phyloP scores from a whole-genome alignment of 371 early-diverging fungal genomes.

The Mucor irregularis region DNA sequence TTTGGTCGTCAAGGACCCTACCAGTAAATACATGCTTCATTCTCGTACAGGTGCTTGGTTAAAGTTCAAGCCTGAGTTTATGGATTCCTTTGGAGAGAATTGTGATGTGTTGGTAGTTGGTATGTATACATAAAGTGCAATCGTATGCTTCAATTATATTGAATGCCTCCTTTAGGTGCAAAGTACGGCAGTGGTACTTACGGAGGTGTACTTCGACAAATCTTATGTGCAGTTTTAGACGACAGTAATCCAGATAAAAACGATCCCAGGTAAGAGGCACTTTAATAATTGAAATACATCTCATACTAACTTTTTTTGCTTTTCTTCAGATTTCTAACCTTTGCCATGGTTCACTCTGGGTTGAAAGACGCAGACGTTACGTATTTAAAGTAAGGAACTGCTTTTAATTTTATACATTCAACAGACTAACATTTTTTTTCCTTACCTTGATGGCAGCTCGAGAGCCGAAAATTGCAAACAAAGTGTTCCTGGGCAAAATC shows the following conservation, averaged over 20 bases:
- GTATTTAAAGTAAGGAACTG: neutral
- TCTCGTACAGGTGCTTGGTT: slow-evolving; percentile 61
- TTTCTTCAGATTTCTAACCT: neutral
- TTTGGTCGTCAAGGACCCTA: slow-evolving; percentile 70
- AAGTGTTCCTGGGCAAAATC: slow-evolving; percentile 13
- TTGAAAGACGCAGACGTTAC: neutral
- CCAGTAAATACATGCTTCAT: slow-evolving; percentile 53
- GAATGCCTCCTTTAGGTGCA: slow-evolving; percentile 27
- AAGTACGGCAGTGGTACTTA: slow-evolving; percentile 66
- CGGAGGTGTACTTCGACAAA: slow-evolving; percentile 61
- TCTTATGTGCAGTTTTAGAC: slow-evolving; percentile 71
- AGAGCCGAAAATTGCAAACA: no score
- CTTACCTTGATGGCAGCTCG: no score
- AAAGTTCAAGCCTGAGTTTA: slow-evolving; percentile 78
- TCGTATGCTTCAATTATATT: no score
- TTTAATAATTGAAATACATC: neutral
- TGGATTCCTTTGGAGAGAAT: slow-evolving; percentile 66
- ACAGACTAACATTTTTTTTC: no score
- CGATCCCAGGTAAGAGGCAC: slow-evolving; percentile 20
- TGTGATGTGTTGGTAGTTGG: slow-evolving; percentile 76
- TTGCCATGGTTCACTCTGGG: neutral
- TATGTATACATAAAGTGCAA: slow-evolving; percentile 33
- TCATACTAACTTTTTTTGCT: neutral
- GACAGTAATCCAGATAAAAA: slow-evolving; percentile 33
- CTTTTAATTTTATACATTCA: neutral